Evolutionary conservation across 345 rosid species (phyloP).

Genomic region (Sonneratia caseolaris): DNA sequence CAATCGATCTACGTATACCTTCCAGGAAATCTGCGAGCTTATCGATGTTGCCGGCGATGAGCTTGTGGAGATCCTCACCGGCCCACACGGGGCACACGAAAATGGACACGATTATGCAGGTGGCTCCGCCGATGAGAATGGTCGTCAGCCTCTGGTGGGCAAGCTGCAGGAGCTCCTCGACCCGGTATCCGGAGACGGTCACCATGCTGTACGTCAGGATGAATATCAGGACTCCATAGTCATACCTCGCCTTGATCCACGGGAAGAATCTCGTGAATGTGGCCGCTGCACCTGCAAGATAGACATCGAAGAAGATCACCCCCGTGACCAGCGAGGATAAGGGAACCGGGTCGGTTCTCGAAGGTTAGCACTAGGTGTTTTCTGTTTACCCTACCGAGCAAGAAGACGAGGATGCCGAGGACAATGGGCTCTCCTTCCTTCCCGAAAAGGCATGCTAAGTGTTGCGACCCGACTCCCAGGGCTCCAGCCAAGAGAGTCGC

Average conservation of each 20-base stretch:
- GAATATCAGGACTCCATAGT: slow-evolving; percentile 70
- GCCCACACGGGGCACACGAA: slow-evolving; percentile 64
- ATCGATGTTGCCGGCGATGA: slow-evolving; percentile 34
- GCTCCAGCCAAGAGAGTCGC: slow-evolving; percentile 61
- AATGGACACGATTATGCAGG: slow-evolving; percentile 35
- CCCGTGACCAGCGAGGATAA: neutral
- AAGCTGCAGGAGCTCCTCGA: slow-evolving; percentile 35
- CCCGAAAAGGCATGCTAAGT: slow-evolving; percentile 49
- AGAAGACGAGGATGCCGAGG: slow-evolving; percentile 58
- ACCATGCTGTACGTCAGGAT: slow-evolving; percentile 73
- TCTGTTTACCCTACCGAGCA: slow-evolving; percentile 29
- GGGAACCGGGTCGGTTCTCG: neutral
- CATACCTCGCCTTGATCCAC: slow-evolving; percentile 65
- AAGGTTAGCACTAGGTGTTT: neutral
- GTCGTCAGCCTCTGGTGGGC: slow-evolving; percentile 53
- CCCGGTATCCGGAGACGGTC: slow-evolving; percentile 53
- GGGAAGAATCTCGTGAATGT: slow-evolving; percentile 74
- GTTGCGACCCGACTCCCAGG: slow-evolving; percentile 55
- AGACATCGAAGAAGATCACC: neutral
- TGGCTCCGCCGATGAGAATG: slow-evolving; percentile 52
- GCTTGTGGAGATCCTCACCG: slow-evolving; percentile 59
- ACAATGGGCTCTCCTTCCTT: slow-evolving; percentile 51
- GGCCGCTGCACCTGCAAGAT: slow-evolving; percentile 39
- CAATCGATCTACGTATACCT: slow-evolving; percentile 22
- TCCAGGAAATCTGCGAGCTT: slow-evolving; percentile 49